Evolutionary conservation across 2,329 filamentous ascomycete species (phyloP).

Genomic region (Aureobasidium leucospermi): DNA sequence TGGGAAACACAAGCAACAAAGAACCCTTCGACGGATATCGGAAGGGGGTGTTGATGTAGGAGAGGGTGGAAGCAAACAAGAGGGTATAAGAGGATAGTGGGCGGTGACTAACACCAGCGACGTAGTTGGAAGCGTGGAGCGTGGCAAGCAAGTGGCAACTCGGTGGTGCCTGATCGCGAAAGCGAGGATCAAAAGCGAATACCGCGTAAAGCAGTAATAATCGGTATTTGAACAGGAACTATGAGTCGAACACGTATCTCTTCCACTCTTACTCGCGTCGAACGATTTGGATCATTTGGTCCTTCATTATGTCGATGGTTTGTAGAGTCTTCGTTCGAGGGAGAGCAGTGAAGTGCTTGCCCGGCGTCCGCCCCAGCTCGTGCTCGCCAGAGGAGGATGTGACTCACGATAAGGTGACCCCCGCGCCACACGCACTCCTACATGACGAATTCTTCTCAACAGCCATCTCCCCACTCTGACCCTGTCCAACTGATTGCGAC

Average conservation of each 20-base stretch:
- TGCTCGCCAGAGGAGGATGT: too few relatives aligned
- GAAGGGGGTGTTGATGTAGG: not conserved
- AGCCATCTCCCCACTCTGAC: too few relatives aligned
- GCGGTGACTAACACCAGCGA: not conserved
- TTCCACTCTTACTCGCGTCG: not conserved
- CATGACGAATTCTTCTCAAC: too few relatives aligned
- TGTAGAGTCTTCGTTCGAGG: not conserved
- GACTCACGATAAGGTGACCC: too few relatives aligned
- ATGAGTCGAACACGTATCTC: not conserved
- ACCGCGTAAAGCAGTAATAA: not conserved
- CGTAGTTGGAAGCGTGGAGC: too few relatives aligned
- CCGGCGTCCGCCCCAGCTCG: not conserved
- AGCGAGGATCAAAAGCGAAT: not conserved
- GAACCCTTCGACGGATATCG: not conserved
- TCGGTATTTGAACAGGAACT: not conserved
- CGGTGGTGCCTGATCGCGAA: not conserved
- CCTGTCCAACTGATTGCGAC: not conserved
- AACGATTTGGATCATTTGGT: not conserved
- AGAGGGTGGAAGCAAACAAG: not conserved
- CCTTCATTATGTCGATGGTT: not conserved
- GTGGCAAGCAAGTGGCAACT: not conserved
- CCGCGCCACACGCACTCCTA: too few relatives aligned
- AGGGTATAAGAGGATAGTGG: constrained; percentile 1
- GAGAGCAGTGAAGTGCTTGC: not conserved
- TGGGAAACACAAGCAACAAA: constrained; percentile 1